These are phyloP conservation scores for Quercus lobata DNA, from an alignment of 331 rosid species.

Conservation along the genomic window DNA sequence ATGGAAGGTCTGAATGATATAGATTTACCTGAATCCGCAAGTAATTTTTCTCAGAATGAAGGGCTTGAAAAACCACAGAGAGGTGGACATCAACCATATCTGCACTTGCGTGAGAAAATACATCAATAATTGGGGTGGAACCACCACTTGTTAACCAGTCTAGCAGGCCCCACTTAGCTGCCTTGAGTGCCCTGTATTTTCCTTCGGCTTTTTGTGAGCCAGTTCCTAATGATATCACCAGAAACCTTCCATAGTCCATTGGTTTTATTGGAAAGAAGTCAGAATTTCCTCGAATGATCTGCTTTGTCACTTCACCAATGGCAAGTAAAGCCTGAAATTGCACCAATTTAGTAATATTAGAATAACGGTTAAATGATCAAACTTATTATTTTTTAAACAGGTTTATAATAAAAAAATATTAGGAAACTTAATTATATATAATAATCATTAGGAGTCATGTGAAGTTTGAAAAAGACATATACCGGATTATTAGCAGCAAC, in stretches of 20 bases:
- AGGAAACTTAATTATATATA: no score
- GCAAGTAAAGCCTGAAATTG: slow-evolving; percentile 41
- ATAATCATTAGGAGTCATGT: no score
- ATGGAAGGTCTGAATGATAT: neutral
- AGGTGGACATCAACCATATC: slow-evolving; percentile 51
- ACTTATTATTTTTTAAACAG: no score
- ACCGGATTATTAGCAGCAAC: slow-evolving; percentile 64
- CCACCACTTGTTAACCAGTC: slow-evolving; percentile 44
- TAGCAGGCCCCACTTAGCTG: slow-evolving; percentile 49
- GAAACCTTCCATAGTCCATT: slow-evolving; percentile 35
- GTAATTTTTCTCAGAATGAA: slow-evolving; percentile 29
- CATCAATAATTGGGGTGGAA: slow-evolving; percentile 40
- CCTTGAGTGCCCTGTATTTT: slow-evolving; percentile 29
- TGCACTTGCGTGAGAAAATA: slow-evolving; percentile 29
- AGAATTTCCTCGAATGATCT: slow-evolving; percentile 16
- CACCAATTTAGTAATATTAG: neutral
- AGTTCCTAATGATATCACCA: slow-evolving; percentile 51
- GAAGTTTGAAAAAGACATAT: neutral
- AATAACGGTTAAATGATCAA: no score
- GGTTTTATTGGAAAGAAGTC: slow-evolving; percentile 33
- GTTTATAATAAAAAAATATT: no score
- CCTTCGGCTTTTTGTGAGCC: slow-evolving; percentile 36
- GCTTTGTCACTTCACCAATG: slow-evolving; percentile 36
- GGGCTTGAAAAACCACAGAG: slow-evolving; percentile 34
- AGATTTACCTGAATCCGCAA: slow-evolving; percentile 47